Base-by-base conservation (phyloP, 805 yeast species). In the Teunomyces kruisii region DNA sequence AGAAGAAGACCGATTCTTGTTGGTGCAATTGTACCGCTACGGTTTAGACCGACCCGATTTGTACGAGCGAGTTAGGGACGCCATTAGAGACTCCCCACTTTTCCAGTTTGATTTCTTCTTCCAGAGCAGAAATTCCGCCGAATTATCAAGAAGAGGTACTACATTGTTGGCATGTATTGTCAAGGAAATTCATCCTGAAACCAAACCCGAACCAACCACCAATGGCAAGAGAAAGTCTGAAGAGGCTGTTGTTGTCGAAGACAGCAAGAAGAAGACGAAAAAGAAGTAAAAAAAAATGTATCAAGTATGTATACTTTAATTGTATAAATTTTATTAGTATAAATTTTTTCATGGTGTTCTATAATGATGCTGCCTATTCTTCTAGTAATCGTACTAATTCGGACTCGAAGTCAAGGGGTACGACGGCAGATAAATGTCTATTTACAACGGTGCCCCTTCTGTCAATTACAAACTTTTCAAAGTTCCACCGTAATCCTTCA, bases 31-130 rank as follows among this genome's bases (percentile, higher is more conserved):
- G 58, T 84, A 86, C 68, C 75, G 85, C 48, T 81, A 79, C 59
- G 99, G 99, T 0, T 64, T 91, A 28, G 96, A 88, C 53, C 74
- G 84, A 17, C 83, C 82, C 10, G 89, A 87, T 57, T 69, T 92
- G 12, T 87, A 84, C 59, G 99, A 92, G 47, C 65, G 79, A 50
- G 83, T 92, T 39, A 76, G 89, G 44, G 88, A 84, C 48, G 83
- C 85, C 24, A 83, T 92, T 32, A 74, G 88, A 46, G 78, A 78
- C 33, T 81, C 87, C 9, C 87, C 92, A 4, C 67, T 88, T 58
- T 90, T 92, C 68, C 80, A 89, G 53, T 85, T 88, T 59, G 96
- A 94, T 64, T 90, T 87, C 73, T 90, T 87, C 67, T 78, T 94
- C 58, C 86, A 87, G 53, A 83, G 90, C 44, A 76, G 97, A 55